Percentiles rank a stretch among this genome's conserved stretches.
Evolutionary conservation across 2,329 filamentous ascomycete species (phyloP).

Genomic region (Chalaropsis thielavioides): DNA sequence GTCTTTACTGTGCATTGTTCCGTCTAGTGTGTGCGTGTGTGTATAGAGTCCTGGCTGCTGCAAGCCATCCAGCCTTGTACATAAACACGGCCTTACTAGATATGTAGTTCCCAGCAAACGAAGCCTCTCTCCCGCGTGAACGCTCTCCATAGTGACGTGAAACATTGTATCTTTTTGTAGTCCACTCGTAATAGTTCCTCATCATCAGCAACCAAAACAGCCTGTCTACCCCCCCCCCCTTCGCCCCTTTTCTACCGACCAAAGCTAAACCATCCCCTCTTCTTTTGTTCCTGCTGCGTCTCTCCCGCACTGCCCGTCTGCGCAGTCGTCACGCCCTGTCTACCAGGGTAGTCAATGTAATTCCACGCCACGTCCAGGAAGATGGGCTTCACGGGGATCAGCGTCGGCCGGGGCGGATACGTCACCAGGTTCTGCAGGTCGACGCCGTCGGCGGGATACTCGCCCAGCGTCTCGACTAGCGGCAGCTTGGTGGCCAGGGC

Average conservation of each 20-base stretch:
- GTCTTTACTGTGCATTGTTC: background rate
- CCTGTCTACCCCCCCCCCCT: background rate
- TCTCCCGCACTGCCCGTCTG: conserved; percentile 24
- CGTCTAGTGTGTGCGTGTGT: background rate
- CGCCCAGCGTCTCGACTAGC: conserved; percentile 58
- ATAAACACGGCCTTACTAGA: background rate
- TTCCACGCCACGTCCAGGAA: conserved; percentile 98
- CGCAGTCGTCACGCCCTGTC: conserved; percentile 23
- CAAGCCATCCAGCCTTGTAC: no score
- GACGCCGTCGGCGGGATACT: conserved; percentile 53
- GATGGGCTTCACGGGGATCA: conserved; percentile 82
- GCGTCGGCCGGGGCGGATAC: conserved; percentile 65
- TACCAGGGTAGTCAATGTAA: conserved; percentile 81
- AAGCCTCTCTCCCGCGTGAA: no score
- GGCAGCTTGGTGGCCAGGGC: conserved; percentile 29
- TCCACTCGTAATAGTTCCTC: background rate
- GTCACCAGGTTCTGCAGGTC: conserved; percentile 70
- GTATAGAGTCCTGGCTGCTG: background rate
- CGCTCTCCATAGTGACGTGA: background rate
- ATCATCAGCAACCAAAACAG: no score
- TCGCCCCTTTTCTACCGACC: conserved; percentile 34
- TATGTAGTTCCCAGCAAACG: no score
- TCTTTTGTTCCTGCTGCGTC: conserved; percentile 35
- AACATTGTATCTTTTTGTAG: background rate
- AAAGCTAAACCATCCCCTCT: conserved; percentile 69